Evolutionary conservation across 768 basidiomycete genomes (phyloP).

Genomic region (Phylloporus sp.): DNA sequence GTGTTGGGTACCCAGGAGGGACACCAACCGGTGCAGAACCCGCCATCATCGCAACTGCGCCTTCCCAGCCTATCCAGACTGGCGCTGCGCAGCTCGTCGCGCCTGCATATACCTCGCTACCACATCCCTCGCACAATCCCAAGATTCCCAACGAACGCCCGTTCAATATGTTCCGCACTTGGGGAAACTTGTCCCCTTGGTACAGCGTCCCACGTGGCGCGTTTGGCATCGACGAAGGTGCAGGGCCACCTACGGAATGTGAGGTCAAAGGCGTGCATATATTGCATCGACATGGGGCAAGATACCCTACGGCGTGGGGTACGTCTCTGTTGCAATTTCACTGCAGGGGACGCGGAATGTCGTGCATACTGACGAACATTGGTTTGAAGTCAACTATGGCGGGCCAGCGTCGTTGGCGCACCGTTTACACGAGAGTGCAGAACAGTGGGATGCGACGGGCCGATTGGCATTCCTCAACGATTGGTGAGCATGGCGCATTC

Average conservation of each 20-base stretch:
- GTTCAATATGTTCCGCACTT: conserved; percentile 69
- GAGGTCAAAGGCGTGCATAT: conserved; percentile 70
- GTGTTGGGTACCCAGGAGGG: conserved; percentile 68
- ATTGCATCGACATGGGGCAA: conserved; percentile 78
- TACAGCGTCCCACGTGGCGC: conserved; percentile 60
- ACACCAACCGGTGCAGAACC: conserved; percentile 81
- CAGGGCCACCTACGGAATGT: conserved; percentile 67
- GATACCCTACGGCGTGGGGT: conserved; percentile 67
- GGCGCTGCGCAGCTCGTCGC: conserved; percentile 60
- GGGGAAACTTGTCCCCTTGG: conserved; percentile 88
- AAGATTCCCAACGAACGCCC: conserved; percentile 22
- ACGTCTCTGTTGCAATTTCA: conserved; percentile 21
- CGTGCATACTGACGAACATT: background rate
- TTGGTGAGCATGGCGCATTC: conserved; percentile 47
- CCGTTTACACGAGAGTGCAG: conserved; percentile 51
- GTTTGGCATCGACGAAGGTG: conserved; percentile 70
- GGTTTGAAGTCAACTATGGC: conserved; percentile 48
- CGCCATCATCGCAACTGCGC: conserved; percentile 66
- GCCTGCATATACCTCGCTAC: conserved; percentile 35
- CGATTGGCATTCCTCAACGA: conserved; percentile 71
- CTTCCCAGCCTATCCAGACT: conserved; percentile 72
- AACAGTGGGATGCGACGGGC: conserved; percentile 60
- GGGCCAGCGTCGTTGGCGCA: conserved; percentile 54
- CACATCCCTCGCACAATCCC: conserved; percentile 7
- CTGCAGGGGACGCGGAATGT: background rate